Evolutionary conservation across 768 basidiomycete genomes (phyloP), one percentile per base, ranked within the genome.

Genomic region (Lentinula sp.): DNA sequence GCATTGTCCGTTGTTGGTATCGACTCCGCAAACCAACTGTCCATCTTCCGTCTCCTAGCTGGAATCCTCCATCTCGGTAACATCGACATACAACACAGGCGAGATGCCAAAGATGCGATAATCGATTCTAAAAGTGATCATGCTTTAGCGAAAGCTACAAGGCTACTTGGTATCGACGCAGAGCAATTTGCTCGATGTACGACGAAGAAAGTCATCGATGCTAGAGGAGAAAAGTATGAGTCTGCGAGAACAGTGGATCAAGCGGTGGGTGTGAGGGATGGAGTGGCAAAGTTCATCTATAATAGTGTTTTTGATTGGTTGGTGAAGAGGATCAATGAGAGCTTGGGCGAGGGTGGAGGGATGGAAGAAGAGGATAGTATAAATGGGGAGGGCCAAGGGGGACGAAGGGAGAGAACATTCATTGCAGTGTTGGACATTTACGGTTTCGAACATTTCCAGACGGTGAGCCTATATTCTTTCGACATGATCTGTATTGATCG

Each of bases 381-480:
- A 71, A n/a, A n/a, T n/a, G 93, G 90, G 32, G 93, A 89, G 3
- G 28, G 28, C 28, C 28, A 28, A 28, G 28, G 28, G 28, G 23
- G n/a, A 18, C 43, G 32, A 32, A 15, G 45, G 23, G 45, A 94
- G 94, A 32, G 93, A 95, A 98, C 95, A 88, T 99, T 99, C 74
- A 99, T 99, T 65, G 97, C 97, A 66, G 97, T 99, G 12, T 76
- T 99, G 70, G 97, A 98, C 84, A 97, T 97, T 66, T 96, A 96
- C 71, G 95, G 94, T 37, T 95, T 95, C 66, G 95, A 97, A 72
- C 95, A 96, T 71, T 97, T 96, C 77, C 91, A 96, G 73, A 96
- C 94, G 85, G 90, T 88, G 57, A 45, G 69, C 49, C 13, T 33
- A 41, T n/a, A 16, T 8, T 49, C 2, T 23, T 23, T 52, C 28